Evolutionary conservation across 192 early-diverging fungal species (phyloP).

Genomic region (Entomortierella beljakovae): DNA sequence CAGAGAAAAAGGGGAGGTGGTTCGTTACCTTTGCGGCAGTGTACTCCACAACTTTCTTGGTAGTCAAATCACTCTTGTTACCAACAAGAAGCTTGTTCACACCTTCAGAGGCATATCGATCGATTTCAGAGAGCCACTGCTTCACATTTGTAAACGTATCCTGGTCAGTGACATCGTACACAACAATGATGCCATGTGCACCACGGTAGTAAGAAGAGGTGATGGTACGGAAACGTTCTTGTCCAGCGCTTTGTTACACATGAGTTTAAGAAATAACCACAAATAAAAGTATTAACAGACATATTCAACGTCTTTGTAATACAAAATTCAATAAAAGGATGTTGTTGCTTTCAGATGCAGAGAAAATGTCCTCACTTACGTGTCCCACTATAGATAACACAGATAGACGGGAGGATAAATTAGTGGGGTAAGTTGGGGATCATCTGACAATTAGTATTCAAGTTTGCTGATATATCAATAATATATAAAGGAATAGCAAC

Average conservation of each 20-base stretch:
- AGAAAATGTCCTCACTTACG: constrained; percentile 8
- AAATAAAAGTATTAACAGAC: background rate
- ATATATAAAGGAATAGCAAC: background rate
- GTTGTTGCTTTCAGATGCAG: too few species aligned
- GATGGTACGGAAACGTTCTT: constrained; percentile 98
- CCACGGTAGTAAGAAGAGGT: constrained; percentile 97
- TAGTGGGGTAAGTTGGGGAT: background rate
- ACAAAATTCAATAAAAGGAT: background rate
- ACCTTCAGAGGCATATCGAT: constrained; percentile 95
- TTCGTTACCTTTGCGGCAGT: constrained; percentile 70
- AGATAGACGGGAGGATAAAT: background rate
- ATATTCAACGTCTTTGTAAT: background rate
- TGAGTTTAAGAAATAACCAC: constrained; percentile 15
- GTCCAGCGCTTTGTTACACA: constrained; percentile 92
- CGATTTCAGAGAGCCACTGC: constrained; percentile 99
- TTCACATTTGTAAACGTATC: constrained; percentile 92
- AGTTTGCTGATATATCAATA: constrained; percentile 1
- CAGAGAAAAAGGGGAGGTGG: too few species aligned
- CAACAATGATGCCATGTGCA: constrained; percentile 99
- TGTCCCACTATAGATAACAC: constrained; percentile 18
- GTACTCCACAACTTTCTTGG: constrained; percentile 87
- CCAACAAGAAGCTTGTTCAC: constrained; percentile 98
- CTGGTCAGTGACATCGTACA: constrained; percentile 91
- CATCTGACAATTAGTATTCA: background rate
- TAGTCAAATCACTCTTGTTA: constrained; percentile 96